A percentile compares a stretch with the other conserved stretches of the same genome.
These are phyloP conservation scores for Akanthomyces dipterigenus DNA, from an alignment of 2,329 filamentous ascomycete species.

Conservation along the genomic window DNA sequence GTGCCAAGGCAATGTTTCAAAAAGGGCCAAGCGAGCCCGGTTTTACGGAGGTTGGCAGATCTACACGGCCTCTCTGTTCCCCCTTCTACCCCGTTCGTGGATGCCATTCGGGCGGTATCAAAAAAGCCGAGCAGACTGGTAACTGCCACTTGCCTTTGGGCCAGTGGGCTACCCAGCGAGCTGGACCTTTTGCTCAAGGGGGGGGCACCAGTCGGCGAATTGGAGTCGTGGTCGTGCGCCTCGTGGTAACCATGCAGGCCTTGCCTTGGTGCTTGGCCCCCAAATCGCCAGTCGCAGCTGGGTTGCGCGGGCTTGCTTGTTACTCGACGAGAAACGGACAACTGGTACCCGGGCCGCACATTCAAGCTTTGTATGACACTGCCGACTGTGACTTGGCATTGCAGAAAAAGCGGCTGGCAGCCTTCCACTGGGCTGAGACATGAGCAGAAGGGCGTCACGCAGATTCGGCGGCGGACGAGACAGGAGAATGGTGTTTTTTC, in stretches of 20 bases:
- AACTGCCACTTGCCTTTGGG: too few relatives aligned
- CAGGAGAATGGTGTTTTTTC: not conserved
- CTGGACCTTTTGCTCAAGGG: not conserved
- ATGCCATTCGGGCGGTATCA: not conserved
- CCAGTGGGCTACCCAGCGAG: not conserved
- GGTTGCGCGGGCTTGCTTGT: not conserved
- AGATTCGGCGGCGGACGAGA: not conserved
- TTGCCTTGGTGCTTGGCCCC: not conserved
- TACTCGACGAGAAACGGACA: not conserved
- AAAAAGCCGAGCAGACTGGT: not conserved
- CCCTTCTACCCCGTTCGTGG: not conserved
- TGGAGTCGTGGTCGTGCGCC: not conserved
- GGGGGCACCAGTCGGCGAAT: not conserved
- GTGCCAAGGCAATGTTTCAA: not conserved
- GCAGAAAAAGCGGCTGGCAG: not conserved
- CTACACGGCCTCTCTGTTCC: not conserved
- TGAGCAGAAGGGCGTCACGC: not conserved
- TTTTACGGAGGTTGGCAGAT: not conserved
- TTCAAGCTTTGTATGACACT: not conserved
- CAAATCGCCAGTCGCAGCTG: not conserved
- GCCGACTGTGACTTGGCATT: not conserved
- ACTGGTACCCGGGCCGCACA: not conserved
- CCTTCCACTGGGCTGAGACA: constrained; percentile 1
- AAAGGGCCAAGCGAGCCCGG: not conserved
- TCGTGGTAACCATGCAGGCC: constrained; percentile 1